Evolutionary conservation across 73 alveolate genomes (phyloP).

Genomic region (Tetrahymena thermophila): DNA sequence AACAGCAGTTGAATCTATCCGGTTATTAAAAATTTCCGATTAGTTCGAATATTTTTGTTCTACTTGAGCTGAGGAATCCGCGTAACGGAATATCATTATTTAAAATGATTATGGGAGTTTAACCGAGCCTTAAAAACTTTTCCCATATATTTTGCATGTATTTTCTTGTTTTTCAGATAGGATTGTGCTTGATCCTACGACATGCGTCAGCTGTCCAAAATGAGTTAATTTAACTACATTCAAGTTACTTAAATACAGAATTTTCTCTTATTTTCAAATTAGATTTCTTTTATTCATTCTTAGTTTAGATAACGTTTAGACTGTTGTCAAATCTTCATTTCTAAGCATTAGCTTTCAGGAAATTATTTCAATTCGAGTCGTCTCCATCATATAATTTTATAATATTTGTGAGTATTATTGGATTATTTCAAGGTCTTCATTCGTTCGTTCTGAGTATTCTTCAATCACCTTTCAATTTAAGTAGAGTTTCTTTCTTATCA

Average conservation of each 20-base stretch:
- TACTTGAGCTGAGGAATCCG: background rate
- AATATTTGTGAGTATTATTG: background rate
- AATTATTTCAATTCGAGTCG: background rate
- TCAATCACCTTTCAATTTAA: background rate
- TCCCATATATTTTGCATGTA: background rate
- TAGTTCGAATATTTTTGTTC: background rate
- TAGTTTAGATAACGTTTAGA: background rate
- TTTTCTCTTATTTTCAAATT: background rate
- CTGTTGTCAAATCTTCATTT: background rate
- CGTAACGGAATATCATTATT: background rate
- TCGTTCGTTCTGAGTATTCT: too few relatives aligned
- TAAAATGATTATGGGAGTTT: background rate
- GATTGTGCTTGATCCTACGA: background rate
- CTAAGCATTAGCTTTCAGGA: background rate
- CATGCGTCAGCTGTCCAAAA: background rate
- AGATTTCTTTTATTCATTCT: background rate
- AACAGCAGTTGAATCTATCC: background rate
- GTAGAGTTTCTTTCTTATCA: background rate
- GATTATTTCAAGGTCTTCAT: background rate
- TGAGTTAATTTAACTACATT: background rate
- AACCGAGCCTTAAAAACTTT: background rate
- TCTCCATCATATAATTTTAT: background rate
- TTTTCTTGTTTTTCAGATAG: background rate
- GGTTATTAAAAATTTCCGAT: background rate
- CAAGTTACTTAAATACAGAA: background rate